Conservation (phyloP, 495 filamentous ascomycete genomes). For the Aspergillus sclerotioniger region DNA sequence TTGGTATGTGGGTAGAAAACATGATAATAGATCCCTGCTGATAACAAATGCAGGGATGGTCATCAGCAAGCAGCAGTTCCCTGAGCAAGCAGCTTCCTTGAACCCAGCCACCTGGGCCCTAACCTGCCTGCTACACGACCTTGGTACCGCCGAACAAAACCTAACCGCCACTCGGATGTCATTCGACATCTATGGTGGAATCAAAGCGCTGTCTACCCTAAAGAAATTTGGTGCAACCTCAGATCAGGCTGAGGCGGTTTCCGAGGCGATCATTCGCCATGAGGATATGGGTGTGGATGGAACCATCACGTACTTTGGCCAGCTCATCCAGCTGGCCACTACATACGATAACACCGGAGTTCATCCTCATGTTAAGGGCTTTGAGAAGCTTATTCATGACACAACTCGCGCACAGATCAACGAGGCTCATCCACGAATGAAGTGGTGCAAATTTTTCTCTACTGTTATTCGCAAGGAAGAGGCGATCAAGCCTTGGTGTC, state of each 20-base stretch:
- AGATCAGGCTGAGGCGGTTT: conserved; percentile 52
- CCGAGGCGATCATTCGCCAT: conserved; percentile 75
- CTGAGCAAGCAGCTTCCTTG: conserved; percentile 14
- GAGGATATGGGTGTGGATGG: conserved; percentile 64
- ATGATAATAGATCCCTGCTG: conserved; percentile 3
- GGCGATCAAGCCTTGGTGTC: conserved; percentile 67
- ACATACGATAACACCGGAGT: conserved; percentile 59
- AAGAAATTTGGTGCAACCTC: conserved; percentile 35
- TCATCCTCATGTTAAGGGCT: conserved; percentile 22
- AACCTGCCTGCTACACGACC: conserved; percentile 69
- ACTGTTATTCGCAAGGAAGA: conserved; percentile 55
- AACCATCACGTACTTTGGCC: conserved; percentile 62
- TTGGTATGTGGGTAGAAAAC: conserved; percentile 51
- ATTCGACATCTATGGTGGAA: conserved; percentile 46
- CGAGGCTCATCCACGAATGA: conserved; percentile 21
- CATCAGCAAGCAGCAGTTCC: conserved; percentile 30
- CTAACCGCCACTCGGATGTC: conserved; percentile 52
- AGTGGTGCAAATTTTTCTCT: conserved; percentile 27
- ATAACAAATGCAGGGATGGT: conserved; percentile 21
- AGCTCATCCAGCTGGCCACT: conserved; percentile 73
- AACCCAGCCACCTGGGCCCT: conserved; percentile 51
- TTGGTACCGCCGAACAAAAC: conserved; percentile 64
- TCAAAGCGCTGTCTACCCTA: conserved; percentile 58
- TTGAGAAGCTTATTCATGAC: conserved; percentile 19
- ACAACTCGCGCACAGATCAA: conserved; percentile 19